phyloP scores from a whole-genome alignment of 2,329 filamentous ascomycete genomes.

The Colletotrichum sp. region DNA sequence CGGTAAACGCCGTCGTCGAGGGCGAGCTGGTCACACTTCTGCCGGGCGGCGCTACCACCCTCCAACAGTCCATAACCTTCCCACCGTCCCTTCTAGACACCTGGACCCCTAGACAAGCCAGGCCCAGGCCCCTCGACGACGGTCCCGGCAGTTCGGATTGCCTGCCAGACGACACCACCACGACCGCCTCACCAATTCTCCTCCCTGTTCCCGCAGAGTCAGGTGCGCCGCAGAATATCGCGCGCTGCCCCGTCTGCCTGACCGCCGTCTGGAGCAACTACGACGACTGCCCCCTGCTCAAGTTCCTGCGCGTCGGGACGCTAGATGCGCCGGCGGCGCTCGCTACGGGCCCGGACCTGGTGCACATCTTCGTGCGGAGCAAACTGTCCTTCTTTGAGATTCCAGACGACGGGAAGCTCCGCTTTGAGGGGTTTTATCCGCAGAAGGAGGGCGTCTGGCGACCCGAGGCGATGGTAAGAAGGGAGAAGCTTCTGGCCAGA shows the following conservation, averaged over 20 bases:
- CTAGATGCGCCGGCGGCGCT: conserved; percentile 41
- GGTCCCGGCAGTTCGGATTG: not conserved
- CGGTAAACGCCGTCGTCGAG: conserved; percentile 49
- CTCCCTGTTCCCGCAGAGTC: conserved; percentile 42
- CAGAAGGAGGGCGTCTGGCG: conserved; percentile 35
- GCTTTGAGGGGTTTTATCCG: conserved; percentile 40
- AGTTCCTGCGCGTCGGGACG: conserved; percentile 49
- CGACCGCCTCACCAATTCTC: conserved; percentile 20
- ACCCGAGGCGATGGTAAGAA: conserved; percentile 35
- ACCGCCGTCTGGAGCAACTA: conserved; percentile 48
- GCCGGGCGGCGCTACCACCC: conserved; percentile 25
- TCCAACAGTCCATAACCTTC: not conserved
- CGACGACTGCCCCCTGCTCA: conserved; percentile 32
- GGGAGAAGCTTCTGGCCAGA: conserved; percentile 26
- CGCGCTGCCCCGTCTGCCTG: conserved; percentile 47
- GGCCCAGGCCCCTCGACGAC: not conserved
- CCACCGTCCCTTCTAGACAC: not conserved
- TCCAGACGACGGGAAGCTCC: conserved; percentile 37
- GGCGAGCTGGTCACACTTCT: conserved; percentile 36
- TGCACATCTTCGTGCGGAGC: conserved; percentile 48
- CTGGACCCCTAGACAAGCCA: conserved; percentile 1
- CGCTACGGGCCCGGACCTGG: conserved; percentile 42
- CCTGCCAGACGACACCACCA: not conserved
- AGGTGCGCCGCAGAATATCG: conserved; percentile 43
- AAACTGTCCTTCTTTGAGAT: conserved; percentile 43